Evolutionary conservation across 768 basidiomycete species (phyloP).

Genomic region (Tulasnella sp.): DNA sequence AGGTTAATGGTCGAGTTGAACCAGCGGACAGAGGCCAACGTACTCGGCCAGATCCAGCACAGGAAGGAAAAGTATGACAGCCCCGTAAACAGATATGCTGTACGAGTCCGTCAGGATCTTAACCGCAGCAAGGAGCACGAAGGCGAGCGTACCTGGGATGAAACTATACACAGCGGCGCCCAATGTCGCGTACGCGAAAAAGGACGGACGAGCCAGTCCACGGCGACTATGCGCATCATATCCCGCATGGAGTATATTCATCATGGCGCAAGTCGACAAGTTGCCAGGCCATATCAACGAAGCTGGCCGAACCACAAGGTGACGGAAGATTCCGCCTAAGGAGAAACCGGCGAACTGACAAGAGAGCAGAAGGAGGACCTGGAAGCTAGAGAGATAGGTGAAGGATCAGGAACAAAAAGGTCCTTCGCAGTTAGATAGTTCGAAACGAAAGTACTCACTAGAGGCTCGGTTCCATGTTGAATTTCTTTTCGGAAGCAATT

Average conservation of each 20-base stretch:
- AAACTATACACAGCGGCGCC: conserved; percentile 82
- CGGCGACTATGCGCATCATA: conserved; percentile 50
- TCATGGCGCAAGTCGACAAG: conserved; percentile 84
- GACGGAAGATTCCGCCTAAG: conserved; percentile 1
- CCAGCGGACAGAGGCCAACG: too few relatives aligned
- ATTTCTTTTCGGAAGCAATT: conserved; percentile 75
- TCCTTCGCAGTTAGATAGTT: too few relatives aligned
- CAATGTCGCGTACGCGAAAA: conserved; percentile 63
- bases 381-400: neutral
- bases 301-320: conserved; percentile 39
- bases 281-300: conserved; percentile 64
- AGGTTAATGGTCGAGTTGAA: neutral
- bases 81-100: conserved; percentile 86
- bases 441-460: conserved; percentile 43
- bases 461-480: conserved; percentile 59
- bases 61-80: conserved; percentile 85
- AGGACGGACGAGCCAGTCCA: conserved; percentile 70
- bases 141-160: conserved; percentile 65
- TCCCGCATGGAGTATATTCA: conserved; percentile 96
- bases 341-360: neutral
- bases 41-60: conserved; percentile 73
- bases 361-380: neutral
- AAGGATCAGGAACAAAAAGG: neutral
- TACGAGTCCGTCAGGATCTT: neutral
- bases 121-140: neutral